Base-by-base conservation (phyloP, 1,284 basidiomycete species). In the Ustilago trichophora region DNA sequence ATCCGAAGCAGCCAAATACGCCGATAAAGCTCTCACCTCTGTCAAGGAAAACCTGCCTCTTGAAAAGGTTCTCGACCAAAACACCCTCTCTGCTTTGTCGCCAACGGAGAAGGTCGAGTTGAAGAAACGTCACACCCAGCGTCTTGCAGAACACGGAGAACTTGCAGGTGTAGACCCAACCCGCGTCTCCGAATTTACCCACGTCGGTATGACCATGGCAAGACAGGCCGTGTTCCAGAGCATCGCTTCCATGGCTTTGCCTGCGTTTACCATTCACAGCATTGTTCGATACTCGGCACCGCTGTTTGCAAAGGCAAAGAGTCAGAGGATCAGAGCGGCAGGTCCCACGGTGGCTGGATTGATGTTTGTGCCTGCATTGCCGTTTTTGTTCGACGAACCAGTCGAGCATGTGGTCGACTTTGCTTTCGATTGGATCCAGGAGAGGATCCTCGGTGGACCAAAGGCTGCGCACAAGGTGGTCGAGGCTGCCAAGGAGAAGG, bases 261-360 rank as follows among this genome's bases (percentile, higher is more conserved):
- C 77, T 11, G 78, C 78, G 0, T 72, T 79, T 19, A 80, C 78
- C 13, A 79, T 80, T 34, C 78, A 80, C 66, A 73, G 49, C 35
- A 65, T 79, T 44, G 73, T 76, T 3, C 46, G 86, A 43, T 89
- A 92, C 75, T 87, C 90, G 4, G 89, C 89, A 73, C 90, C 88
- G 71, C 86, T 87, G 4, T 92, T 93, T 78, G 85, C 84, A 29
- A 89, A 88, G 69, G 85, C 84, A 19, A 82, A 85, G 54, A 91
- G 87, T 73, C 84, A 86, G 3, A 85, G 88, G 34, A 70, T 92
- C 33, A 88, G 78, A 74, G 84, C 87, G 3, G 92, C 91, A 89
- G 92, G 91, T 15, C 92, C 92, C 3, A 93, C 92, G 0, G 71
- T 86, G 21, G 89, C 89, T 2, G 91, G 91, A 40, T 58, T 83